Percentiles rank a stretch among this genome's conserved stretches.
phyloP scores from a whole-genome alignment of 208 protist genomes.

The Acanthamoeba sp. region DNA sequence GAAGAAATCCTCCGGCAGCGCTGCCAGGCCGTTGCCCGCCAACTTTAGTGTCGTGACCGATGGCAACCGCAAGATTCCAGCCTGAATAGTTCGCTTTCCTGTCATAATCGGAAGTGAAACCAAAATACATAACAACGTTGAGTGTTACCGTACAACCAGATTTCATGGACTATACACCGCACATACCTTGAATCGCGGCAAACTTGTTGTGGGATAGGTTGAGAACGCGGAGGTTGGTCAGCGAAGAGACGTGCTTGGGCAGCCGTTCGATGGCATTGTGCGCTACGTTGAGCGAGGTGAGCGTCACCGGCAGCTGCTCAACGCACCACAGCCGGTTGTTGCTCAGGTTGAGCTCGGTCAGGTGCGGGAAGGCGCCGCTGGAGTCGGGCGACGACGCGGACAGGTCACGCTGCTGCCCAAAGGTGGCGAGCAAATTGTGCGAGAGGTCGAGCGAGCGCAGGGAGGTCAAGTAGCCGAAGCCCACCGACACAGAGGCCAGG shows the following conservation, averaged over 20 bases:
- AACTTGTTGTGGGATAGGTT: not conserved
- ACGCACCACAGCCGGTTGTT: not conserved
- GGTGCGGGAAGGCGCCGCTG: not conserved
- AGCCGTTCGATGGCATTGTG: not conserved
- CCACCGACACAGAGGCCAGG: not conserved
- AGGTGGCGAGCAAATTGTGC: not conserved
- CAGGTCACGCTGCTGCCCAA: not conserved
- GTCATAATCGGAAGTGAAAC: too few species aligned
- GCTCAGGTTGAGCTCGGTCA: not conserved
- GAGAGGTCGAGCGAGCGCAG: not conserved
- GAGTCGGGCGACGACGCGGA: not conserved
- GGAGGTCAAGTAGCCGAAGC: not conserved
- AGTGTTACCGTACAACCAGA: too few species aligned
- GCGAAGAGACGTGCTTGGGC: not conserved
- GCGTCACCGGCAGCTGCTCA: not conserved
- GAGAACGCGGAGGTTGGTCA: not conserved
- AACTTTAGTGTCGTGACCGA: not conserved
- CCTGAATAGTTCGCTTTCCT: not conserved
- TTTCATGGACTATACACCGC: not conserved
- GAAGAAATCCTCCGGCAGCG: constrained; percentile 3
- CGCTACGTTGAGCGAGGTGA: not conserved
- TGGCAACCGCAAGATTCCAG: not conserved
- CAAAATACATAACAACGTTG: too few species aligned
- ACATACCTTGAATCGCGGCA: not conserved
- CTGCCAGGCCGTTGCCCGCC: not conserved